Evolutionary conservation across 2,329 filamentous ascomycete species (phyloP).

Genomic region (Juglanconis oblonga): DNA sequence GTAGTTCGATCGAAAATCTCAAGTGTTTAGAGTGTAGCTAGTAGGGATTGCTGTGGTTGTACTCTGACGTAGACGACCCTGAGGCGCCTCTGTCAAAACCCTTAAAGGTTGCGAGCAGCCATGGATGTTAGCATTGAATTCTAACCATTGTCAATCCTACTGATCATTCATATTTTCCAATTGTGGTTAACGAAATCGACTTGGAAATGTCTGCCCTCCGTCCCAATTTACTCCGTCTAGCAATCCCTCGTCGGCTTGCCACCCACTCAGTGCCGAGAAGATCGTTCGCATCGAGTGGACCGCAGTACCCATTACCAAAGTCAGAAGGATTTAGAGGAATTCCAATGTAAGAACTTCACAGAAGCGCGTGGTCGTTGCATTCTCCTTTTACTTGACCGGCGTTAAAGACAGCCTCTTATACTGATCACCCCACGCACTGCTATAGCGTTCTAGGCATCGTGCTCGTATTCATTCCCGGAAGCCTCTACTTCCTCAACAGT

Average conservation of each 20-base stretch:
- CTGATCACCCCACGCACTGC: background rate
- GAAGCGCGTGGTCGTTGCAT: too few relatives aligned
- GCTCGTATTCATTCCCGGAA: background rate
- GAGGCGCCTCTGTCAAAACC: background rate
- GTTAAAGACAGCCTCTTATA: background rate
- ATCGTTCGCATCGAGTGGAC: background rate
- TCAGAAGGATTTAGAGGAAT: background rate
- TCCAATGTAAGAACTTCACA: background rate
- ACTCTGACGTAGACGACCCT: background rate
- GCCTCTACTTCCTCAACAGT: slow-evolving; percentile 6
- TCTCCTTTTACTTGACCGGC: background rate
- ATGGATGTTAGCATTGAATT: background rate
- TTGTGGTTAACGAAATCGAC: background rate
- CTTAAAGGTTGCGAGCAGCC: background rate
- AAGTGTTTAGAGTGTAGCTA: background rate
- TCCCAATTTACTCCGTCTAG: background rate
- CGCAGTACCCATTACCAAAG: background rate
- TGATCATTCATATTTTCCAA: background rate
- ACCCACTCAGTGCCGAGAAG: background rate
- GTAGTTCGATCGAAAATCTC: background rate
- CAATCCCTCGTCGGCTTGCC: background rate
- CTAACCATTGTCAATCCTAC: background rate
- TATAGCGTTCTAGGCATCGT: slow-evolving; percentile 1
- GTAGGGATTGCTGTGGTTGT: background rate
- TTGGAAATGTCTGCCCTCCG: slow-evolving; percentile 1